Evolutionary conservation across 176 grass and related monocot genomes (phyloP), one percentile per base, ranked within the genome.

Genomic region (Raddia guianensis): DNA sequence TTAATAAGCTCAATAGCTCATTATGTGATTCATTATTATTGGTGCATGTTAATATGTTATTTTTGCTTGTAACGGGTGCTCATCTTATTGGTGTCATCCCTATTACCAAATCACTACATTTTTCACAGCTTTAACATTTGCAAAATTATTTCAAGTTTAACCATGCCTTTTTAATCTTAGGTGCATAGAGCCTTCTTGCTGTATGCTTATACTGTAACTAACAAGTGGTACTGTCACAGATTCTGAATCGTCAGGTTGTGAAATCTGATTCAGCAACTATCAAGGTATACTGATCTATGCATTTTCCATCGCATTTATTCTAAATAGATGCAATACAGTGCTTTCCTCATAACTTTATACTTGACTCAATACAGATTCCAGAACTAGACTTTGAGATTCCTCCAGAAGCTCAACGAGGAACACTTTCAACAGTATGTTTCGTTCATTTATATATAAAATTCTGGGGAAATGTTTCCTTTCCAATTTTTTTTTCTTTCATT

Each of bases 261-360:
- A 95, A 98, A 84, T 98, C 95, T 81, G 95, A 98, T 83, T 98
- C 90, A 78, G 95, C 95, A 80, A 93, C 88, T 91, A 93, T 98
- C 49, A 98, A 91, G 88, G 95, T 98, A 83, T 52, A 53, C 2
- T 80, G 63, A 63, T 56, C 18, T 46, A 7, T 89, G 63, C 40
- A 16, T 32, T 64, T 83, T 2, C 16, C 47, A 6, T n/a, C 67
- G 54, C 2, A 64, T 15, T 68, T 78, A 5, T 7, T 4, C 18
- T 13, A 34, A 64, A 12, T 40, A 69, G 15, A 6, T 51, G 35
- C 5, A 7, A 10, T 60, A 9, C 1, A 7, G 18, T 34, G 11
- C 20, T 72, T 94, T 57, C 63, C 11, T 51, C 87, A 3, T 77
- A 70, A 80, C 58, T 68, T 63, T 70, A 62, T 55, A 75, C 70